Conservation (phyloP, 1,284 basidiomycete genomes). For the Neotropicomus parvogracilis region DNA sequence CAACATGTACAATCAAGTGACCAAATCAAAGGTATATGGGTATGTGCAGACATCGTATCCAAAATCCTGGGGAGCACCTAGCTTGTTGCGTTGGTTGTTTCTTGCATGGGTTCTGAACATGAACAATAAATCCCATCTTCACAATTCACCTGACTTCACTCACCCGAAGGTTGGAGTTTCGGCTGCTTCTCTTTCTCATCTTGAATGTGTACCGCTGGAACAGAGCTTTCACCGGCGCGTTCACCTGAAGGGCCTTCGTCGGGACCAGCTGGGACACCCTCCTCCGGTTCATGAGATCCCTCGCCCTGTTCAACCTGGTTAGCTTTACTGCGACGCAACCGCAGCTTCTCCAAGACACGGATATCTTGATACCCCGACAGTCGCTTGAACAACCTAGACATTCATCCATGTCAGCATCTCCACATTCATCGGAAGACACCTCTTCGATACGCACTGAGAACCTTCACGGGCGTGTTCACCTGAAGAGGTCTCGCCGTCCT, state of each 20-base stretch:
- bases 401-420: no score
- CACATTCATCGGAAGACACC: no score
- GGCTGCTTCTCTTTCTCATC: neutral
- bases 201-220: no score
- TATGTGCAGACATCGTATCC: neutral
- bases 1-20: neutral
- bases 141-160: neutral
- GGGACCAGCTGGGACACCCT: no score
- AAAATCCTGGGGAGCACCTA: neutral
- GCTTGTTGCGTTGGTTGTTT: neutral
- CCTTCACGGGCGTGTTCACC: neutral
- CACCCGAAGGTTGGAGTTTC: neutral
- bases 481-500: neutral
- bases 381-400: no score
- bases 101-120: neutral
- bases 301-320: no score
- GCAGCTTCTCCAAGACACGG: no score
- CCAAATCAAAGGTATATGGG: no score
- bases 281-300: no score
- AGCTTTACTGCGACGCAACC: no score
- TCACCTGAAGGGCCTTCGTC: neutral
- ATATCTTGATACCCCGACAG: no score
- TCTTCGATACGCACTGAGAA: neutral
- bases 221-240: neutral
- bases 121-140: neutral